Conservation (phyloP, 2,329 filamentous ascomycete genomes). For the Aspergillus glaucus region DNA sequence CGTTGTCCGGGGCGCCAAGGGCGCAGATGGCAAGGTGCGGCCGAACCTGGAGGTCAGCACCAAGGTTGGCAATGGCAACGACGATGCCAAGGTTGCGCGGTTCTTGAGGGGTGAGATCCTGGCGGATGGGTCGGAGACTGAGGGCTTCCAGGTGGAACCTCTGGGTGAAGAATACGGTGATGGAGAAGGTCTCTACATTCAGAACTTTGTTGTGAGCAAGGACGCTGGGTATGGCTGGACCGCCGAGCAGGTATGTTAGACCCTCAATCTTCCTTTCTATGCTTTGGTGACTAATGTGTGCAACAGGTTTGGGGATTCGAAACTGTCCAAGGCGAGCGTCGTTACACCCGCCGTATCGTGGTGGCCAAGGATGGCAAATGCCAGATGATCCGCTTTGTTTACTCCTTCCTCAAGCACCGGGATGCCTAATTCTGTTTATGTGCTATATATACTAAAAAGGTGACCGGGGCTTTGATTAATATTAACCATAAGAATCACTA, state of each 20-base stretch:
- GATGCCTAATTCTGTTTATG: neutral
- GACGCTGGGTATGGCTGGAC: constrained; percentile 44
- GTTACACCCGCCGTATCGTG: constrained; percentile 38
- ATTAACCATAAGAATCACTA: too few species aligned
- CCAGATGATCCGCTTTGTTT: constrained; percentile 36
- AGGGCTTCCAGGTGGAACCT: constrained; percentile 55
- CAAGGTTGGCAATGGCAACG: constrained; percentile 32
- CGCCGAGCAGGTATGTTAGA: constrained; percentile 44
- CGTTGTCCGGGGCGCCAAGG: constrained; percentile 38
- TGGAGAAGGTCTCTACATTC: constrained; percentile 39
- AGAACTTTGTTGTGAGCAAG: constrained; percentile 46
- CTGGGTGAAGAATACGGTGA: constrained; percentile 38
- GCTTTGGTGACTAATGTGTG: constrained; percentile 1
- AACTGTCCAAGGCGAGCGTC: constrained; percentile 34
- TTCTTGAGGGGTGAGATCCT: constrained; percentile 38
- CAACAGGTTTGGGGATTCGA: constrained; percentile 43
- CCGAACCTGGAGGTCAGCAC: constrained; percentile 31
- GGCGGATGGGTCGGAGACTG: constrained; percentile 51
- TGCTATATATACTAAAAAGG: neutral
- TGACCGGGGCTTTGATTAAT: too few species aligned
- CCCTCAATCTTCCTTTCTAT: constrained; percentile 1
- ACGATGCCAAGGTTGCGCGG: constrained; percentile 31
- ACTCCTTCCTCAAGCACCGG: constrained; percentile 21
- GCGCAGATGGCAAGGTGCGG: constrained; percentile 32
- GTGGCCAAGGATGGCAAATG: constrained; percentile 33